Conservation (phyloP, 1,284 basidiomycete species). For the Golubevia pallescens region DNA sequence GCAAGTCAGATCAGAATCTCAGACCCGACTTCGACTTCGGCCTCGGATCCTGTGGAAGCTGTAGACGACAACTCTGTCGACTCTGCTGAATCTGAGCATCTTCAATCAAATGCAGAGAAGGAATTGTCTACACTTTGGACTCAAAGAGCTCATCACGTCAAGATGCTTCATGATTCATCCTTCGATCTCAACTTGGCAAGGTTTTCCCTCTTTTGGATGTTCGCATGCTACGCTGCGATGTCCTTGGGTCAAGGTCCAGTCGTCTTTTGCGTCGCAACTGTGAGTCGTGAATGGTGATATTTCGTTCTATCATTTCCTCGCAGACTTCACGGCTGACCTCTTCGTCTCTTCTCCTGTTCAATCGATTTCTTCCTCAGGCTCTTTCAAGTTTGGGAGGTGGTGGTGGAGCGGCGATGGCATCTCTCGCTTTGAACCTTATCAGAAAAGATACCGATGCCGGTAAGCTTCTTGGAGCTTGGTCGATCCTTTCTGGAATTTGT, state of each 20-base stretch:
- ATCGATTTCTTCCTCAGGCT: too few species aligned
- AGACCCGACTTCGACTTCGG: too few species aligned
- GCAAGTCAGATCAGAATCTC: too few species aligned
- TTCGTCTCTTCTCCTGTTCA: constrained; percentile 28
- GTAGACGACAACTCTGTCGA: too few species aligned
- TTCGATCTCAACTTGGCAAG: constrained; percentile 41
- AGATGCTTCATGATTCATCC: constrained; percentile 57
- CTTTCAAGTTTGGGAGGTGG: constrained; percentile 41
- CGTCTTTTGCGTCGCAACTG: constrained; percentile 11
- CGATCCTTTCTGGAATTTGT: constrained; percentile 43
- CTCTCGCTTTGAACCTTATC: constrained; percentile 51
- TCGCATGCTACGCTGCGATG: constrained; percentile 10
- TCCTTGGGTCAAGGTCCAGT: constrained; percentile 11
- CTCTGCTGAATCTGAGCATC: background rate
- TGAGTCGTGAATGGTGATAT: constrained; percentile 22
- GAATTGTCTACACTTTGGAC: constrained; percentile 29
- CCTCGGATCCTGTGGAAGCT: too few species aligned
- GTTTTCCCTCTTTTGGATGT: constrained; percentile 14
- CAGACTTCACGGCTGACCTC: constrained; percentile 16
- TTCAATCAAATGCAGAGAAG: constrained; percentile 6
- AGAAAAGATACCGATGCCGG: constrained; percentile 47
- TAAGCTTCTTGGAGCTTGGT: constrained; percentile 59
- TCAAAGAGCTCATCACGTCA: constrained; percentile 46
- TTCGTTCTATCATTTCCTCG: constrained; percentile 27
- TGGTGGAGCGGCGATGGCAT: constrained; percentile 51